Percentiles rank a stretch among this genome's conserved stretches.
These are phyloP conservation scores for Polychytrium aggregatum DNA, from an alignment of 192 early-diverging fungal genomes.

Conservation along the genomic window DNA sequence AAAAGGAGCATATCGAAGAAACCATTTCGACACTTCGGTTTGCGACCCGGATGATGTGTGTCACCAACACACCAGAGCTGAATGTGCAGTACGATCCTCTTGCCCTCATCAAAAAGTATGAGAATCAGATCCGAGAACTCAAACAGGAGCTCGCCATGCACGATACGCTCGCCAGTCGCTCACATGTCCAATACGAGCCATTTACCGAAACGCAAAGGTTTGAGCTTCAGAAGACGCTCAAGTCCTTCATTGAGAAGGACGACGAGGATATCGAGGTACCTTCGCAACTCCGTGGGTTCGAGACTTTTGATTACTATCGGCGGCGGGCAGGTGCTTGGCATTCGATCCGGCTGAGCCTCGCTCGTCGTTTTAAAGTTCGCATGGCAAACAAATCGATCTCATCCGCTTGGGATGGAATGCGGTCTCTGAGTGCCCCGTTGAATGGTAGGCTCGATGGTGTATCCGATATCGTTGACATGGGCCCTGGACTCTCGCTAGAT, in stretches of 20 bases:
- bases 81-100: constrained; percentile 53
- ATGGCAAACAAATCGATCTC: too few species aligned
- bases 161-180: constrained; percentile 37
- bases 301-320: too few species aligned
- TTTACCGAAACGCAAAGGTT: constrained; percentile 34
- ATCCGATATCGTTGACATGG: too few species aligned
- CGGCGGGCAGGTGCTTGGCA: too few species aligned
- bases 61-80: constrained; percentile 35
- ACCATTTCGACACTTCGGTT: constrained; percentile 53
- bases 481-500: too few species aligned
- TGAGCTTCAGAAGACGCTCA: constrained; percentile 36
- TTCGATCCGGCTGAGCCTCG: too few species aligned
- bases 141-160: constrained; percentile 57
- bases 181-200: constrained; percentile 50
- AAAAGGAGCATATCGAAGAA: constrained; percentile 45
- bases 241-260: constrained; percentile 37
- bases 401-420: too few species aligned
- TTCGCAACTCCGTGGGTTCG: too few species aligned
- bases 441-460: too few species aligned
- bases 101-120: constrained; percentile 54
- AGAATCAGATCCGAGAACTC: constrained; percentile 43
- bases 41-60: constrained; percentile 58
- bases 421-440: too few species aligned
- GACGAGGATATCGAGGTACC: constrained; percentile 39
- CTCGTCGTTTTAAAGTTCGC: too few species aligned